Evolutionary conservation across 2,329 filamentous ascomycete species (phyloP).

Genomic region (Monosporascus sp.): DNA sequence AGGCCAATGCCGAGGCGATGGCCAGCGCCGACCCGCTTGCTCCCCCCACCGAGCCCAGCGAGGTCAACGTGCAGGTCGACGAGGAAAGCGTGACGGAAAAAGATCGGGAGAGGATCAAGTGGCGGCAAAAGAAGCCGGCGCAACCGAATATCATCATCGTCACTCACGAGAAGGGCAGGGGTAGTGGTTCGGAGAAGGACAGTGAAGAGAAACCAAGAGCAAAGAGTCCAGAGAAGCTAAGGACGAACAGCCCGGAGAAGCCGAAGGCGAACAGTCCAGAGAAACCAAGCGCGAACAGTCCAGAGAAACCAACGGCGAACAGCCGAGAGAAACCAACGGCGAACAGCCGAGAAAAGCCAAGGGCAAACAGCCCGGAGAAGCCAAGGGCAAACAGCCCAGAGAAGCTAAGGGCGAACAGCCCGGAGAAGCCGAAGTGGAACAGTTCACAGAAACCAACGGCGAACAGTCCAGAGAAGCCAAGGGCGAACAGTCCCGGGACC

Average conservation of each 20-base stretch:
- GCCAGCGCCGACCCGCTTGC: slow-evolving; percentile 44
- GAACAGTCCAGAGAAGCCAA: slow-evolving; percentile 27
- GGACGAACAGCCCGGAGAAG: slow-evolving; percentile 19
- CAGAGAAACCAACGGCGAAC: too few relatives aligned
- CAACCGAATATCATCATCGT: slow-evolving; percentile 24
- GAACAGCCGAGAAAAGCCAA: slow-evolving; percentile 23
- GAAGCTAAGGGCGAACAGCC: slow-evolving; percentile 37
- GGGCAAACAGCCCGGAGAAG: too few relatives aligned
- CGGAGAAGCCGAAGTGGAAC: too few relatives aligned
- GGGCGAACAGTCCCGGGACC: too few relatives aligned
- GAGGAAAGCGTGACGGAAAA: slow-evolving; percentile 57
- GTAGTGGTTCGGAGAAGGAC: slow-evolving; percentile 24
- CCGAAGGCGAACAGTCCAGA: slow-evolving; percentile 37
- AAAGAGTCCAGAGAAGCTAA: too few relatives aligned
- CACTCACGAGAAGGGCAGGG: slow-evolving; percentile 23
- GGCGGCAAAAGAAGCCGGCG: slow-evolving; percentile 39
- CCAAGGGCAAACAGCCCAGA: slow-evolving; percentile 11
- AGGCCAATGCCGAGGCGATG: slow-evolving; percentile 64
- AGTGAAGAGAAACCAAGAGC: slow-evolving; percentile 1
- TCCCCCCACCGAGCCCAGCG: slow-evolving; percentile 52
- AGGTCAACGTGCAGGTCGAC: slow-evolving; percentile 55
- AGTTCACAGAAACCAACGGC: slow-evolving; percentile 33
- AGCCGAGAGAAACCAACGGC: slow-evolving; percentile 33
- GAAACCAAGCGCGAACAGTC: not conserved
- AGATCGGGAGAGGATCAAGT: slow-evolving; percentile 53